Base-by-base conservation (phyloP, 768 basidiomycete species). In the Pleurotus giganteus region DNA sequence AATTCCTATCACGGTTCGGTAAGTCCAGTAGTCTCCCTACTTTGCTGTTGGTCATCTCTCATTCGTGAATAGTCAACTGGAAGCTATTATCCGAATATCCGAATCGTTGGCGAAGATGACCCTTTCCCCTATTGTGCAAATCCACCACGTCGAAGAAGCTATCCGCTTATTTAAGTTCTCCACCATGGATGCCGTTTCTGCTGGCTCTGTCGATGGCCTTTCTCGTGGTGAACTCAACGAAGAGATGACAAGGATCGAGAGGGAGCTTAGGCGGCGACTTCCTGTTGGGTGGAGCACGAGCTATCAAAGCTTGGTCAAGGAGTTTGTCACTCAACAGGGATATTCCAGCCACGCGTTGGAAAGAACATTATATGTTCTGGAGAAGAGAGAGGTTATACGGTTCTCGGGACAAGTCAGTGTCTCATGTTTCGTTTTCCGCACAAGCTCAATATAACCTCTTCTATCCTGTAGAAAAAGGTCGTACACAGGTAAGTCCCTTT, bases 1-100 rank as follows among this genome's bases (percentile, higher is more conserved):
- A 1, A 98, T 99, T 59, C 97, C 97, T 1, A 99, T 99, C 60
- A 99, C 97, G 19, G 79, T 98, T 64, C 94, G 94, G 94, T 94
- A 53, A 41, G 86, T 75, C 39, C 32, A 31, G 17, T 19, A 27
- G 19, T 37, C 13, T 29, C 46, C 34, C 23, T 9, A 8, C 8
- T 47, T n/a, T 23, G 24, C 27, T 32, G 4, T 27, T 24, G 34
- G 24, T 51, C 39, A 60, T 44, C 49, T 29, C 27, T 34, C 46
- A 47, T 57, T 47, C 11, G 34, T 52, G 41, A 19, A 31, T 54
- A 85, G 83, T 50, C 97, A 99, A 86, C 80, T 99, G 4, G 97
- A 99, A 74, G 97, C 97, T 36, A 95, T 99, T 66, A 94, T 98
- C 66, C 94, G 97, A 31, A 98, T 98, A 66, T 98, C 97, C 1